phyloP scores from a whole-genome alignment of 2,329 filamentous ascomycete species.

The Epichloe coenophiala region DNA sequence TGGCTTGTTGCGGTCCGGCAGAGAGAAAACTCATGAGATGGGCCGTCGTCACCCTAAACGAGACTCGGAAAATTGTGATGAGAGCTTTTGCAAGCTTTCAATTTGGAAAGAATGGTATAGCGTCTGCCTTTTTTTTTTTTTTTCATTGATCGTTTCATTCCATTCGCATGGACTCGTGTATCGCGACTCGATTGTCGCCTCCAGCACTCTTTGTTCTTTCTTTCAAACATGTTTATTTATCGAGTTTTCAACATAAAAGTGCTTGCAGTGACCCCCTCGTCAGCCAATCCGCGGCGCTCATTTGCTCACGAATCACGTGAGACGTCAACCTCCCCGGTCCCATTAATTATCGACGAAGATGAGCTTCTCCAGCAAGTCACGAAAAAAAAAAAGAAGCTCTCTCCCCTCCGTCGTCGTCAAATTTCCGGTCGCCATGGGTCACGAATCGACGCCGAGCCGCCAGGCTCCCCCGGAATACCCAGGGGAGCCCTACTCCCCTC shows the following conservation, averaged over 20 bases:
- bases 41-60: too few relatives aligned
- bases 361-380: too few relatives aligned
- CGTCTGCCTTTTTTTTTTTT: too few relatives aligned
- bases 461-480: conserved; percentile 11
- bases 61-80: too few relatives aligned
- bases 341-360: background rate
- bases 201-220: background rate
- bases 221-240: background rate
- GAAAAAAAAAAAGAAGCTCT: background rate
- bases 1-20: too few relatives aligned
- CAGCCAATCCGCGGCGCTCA: conserved; percentile 18
- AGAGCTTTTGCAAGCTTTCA: too few relatives aligned
- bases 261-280: too few relatives aligned
- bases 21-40: too few relatives aligned
- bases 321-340: background rate
- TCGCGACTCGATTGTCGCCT: background rate
- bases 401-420: background rate
- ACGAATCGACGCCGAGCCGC: conserved; percentile 15
- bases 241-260: too few relatives aligned
- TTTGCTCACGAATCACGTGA: conserved; percentile 25
- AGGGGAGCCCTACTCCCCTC: conserved; percentile 47
- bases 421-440: conserved; percentile 19
- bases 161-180: too few relatives aligned
- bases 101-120: too few relatives aligned
- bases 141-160: too few relatives aligned